Evolutionary conservation across 495 filamentous ascomycete genomes (phyloP), one percentile per base, ranked within the genome.

Genomic region (Annulohypoxylon nitens): DNA sequence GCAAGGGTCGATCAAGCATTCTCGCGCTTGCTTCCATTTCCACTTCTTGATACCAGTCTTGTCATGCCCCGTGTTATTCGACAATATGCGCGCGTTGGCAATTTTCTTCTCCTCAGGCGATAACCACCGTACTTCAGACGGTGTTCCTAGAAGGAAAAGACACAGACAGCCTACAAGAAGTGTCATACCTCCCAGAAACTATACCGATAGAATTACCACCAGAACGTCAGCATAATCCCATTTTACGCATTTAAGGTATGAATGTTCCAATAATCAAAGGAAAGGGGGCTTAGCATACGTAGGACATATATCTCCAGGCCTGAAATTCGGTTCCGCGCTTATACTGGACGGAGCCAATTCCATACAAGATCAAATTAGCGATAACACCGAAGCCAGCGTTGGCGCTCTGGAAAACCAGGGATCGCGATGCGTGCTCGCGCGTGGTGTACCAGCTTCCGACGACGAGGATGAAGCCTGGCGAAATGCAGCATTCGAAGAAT

Each of bases 321-420:
- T 80, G 71, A 16, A 83, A 78, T 3, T 77, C 72, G 39, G 75
- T 67, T 4, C 75, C 69, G 30, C 76, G 66, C 5, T 59, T 61
- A 23, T 81, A 74, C 5, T 75, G 67, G 2, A 73, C 50, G 4
- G 74, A 73, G n/a, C 81, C 81, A 43, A 83, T 83, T 10, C 80
- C 80, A 67, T 81, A 81, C n/a, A 84, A 71, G 16, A 77, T 71
- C 18, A 78, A 63, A 47, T 80, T 76, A 25, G 76, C 80, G 23
- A 83, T 68, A 43, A 83, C 75, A 37, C 83, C 82, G 57, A 84
- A 78, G 26, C 79, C 69, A 47, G 83, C 84, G 10, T 84, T 85
- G 9, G 83, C 69, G 39, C 80, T 69, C 67, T 84, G 81, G 78
- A 81, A 85, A 62, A 84, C 67, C 7, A 85, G 66, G 4, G 81